phyloP scores from a whole-genome alignment of 768 basidiomycete genomes.

The Trametes gibbosa region DNA sequence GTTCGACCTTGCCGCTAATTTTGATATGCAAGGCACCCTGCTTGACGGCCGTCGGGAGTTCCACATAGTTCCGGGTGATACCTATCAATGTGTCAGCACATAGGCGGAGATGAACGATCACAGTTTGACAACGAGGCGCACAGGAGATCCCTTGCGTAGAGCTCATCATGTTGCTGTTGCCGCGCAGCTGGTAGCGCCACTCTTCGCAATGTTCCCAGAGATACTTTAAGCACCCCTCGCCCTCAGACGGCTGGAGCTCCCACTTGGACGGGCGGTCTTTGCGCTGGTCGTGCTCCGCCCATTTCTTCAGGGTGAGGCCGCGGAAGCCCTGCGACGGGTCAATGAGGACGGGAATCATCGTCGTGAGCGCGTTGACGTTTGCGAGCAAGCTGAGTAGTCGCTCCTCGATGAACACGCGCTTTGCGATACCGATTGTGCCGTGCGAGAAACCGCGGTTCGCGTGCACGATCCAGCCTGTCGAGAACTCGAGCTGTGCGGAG shows the following conservation, averaged over 20 bases:
- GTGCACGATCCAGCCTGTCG: conserved; percentile 24
- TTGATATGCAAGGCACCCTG: conserved; percentile 26
- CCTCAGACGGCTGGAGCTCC: conserved; percentile 12
- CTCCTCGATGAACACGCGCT: conserved; percentile 28
- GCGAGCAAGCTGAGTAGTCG: conserved; percentile 26
- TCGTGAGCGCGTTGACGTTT: conserved; percentile 29
- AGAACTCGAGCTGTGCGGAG: conserved; percentile 20
- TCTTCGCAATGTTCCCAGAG: conserved; percentile 28
- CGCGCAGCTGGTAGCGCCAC: conserved; percentile 28
- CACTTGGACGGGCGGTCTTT: conserved; percentile 23
- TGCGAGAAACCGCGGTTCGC: conserved; percentile 21
- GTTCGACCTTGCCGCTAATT: conserved; percentile 25
- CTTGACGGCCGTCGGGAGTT: conserved; percentile 27
- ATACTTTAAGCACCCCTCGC: conserved; percentile 22
- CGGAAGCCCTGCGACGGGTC: conserved; percentile 17
- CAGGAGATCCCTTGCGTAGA: conserved; percentile 22
- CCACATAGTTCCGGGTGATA: conserved; percentile 28
- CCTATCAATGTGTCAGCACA: conserved; percentile 11
- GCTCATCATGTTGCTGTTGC: conserved; percentile 16
- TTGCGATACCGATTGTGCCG: conserved; percentile 27
- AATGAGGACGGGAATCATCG: conserved; percentile 23
- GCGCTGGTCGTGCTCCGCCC: conserved; percentile 25
- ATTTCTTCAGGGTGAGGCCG: conserved; percentile 24
- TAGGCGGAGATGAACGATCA: too few species aligned
- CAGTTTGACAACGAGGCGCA: background rate